A percentile compares a stretch with the other conserved stretches of the same genome.
Conservation (phyloP, 257 asterid genomes). For the Verbascum thapsus region DNA sequence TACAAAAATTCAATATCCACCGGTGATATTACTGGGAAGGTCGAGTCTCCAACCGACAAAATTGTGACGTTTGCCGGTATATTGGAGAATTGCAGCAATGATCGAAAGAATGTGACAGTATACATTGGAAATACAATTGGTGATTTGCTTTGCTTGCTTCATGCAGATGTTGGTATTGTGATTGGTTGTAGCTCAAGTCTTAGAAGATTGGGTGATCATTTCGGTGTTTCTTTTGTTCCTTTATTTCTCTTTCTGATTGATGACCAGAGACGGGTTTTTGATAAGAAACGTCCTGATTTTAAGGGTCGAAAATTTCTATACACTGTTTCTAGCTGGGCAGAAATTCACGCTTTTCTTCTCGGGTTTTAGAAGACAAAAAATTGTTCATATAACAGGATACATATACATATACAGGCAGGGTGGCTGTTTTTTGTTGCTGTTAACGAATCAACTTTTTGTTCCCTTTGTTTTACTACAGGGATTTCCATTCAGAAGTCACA, state of each 20-base stretch:
- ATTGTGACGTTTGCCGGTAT: slow-evolving; percentile 57
- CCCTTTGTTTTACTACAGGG: slow-evolving; percentile 38
- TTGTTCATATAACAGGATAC: slow-evolving; percentile 41
- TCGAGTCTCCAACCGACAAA: slow-evolving; percentile 85
- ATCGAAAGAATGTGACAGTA: slow-evolving; percentile 54
- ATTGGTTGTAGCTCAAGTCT: slow-evolving; percentile 70
- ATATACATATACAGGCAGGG: slow-evolving; percentile 42
- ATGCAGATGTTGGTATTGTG: slow-evolving; percentile 88
- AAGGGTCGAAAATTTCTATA: slow-evolving; percentile 78
- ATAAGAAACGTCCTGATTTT: slow-evolving; percentile 48
- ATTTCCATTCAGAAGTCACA: slow-evolving; percentile 28
- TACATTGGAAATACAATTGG: slow-evolving; percentile 86
- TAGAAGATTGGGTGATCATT: slow-evolving; percentile 64
- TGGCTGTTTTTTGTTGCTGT: slow-evolving; percentile 60
- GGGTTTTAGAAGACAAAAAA: slow-evolving; percentile 54
- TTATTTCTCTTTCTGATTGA: slow-evolving; percentile 54
- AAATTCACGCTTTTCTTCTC: slow-evolving; percentile 70
- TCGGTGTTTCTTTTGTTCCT: slow-evolving; percentile 78
- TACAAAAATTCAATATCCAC: no score
- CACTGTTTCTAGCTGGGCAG: slow-evolving; percentile 85
- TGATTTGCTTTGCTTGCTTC: slow-evolving; percentile 89
- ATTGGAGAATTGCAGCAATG: slow-evolving; percentile 44
- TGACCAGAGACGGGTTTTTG: slow-evolving; percentile 54
- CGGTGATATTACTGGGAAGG: slow-evolving; percentile 63
- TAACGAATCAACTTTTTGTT: slow-evolving; percentile 46